A percentile compares a stretch with the other conserved stretches of the same genome.
These are phyloP conservation scores for Neurospora tetraspora DNA, from an alignment of 495 filamentous ascomycete species.

Conservation along the genomic window DNA sequence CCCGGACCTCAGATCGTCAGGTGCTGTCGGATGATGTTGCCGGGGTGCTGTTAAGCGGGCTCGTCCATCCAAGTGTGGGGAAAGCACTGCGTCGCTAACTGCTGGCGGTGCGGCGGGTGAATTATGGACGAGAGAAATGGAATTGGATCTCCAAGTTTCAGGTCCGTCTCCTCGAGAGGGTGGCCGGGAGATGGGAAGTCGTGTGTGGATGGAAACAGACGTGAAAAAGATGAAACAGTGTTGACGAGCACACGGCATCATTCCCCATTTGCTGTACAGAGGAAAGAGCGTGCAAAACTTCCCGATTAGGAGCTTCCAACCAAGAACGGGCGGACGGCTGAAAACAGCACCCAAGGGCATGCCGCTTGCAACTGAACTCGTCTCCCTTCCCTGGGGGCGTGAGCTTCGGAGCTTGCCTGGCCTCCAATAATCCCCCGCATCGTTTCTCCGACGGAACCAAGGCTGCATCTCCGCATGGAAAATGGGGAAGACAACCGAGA, in stretches of 20 bases:
- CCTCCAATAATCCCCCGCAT: background rate
- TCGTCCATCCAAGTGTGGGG: background rate
- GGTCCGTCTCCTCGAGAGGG: background rate
- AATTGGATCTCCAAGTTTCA: background rate
- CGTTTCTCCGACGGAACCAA: background rate
- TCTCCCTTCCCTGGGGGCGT: no score
- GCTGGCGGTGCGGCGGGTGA: background rate
- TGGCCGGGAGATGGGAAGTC: background rate
- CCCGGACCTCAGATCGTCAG: background rate
- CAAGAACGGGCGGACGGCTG: background rate
- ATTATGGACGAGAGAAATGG: background rate
- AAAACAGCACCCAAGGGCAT: background rate
- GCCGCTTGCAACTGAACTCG: background rate
- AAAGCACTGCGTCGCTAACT: background rate
- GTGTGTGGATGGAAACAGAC: background rate
- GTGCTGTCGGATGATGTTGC: background rate
- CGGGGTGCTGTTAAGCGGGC: background rate
- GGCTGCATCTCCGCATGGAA: background rate
- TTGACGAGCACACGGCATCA: background rate
- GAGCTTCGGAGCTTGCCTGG: background rate
- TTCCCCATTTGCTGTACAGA: background rate
- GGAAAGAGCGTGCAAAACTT: background rate
- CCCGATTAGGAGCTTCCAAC: background rate
- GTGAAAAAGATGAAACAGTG: background rate
- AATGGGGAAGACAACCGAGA: background rate